Evolutionary conservation across 1,284 basidiomycete species (phyloP).

Genomic region (Paramarasmius palmivorus): DNA sequence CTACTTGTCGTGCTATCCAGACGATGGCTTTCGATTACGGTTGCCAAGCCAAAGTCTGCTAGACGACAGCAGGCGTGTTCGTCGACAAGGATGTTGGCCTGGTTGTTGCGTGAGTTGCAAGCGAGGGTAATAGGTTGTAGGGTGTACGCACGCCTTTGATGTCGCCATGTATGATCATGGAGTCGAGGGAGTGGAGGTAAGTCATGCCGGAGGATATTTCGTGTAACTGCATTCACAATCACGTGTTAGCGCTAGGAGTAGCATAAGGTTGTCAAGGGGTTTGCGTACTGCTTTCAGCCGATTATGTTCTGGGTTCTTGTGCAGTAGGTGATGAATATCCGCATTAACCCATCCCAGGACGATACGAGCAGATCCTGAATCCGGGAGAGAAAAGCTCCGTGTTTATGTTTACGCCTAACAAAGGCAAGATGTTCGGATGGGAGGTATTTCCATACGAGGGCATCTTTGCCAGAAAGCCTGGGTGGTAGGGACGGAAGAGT

Average conservation of each 20-base stretch:
- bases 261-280: not conserved
- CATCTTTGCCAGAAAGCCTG: conserved; percentile 15
- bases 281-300: conserved; percentile 2
- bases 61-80: not conserved
- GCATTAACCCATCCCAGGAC: conserved; percentile 16
- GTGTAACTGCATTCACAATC: not conserved
- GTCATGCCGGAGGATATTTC: not conserved
- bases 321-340: conserved; percentile 11
- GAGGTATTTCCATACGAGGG: conserved; percentile 15
- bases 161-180: not conserved
- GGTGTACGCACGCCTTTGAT: not conserved
- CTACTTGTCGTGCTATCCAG: not conserved
- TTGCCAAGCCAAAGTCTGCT: not conserved
- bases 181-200: not conserved
- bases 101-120: not conserved
- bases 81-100: conserved; percentile 1
- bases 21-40: too few species aligned
- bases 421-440: conserved; percentile 15
- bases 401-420: conserved; percentile 15
- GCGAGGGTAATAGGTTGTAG: too few species aligned
- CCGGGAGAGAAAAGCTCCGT: conserved; percentile 5
- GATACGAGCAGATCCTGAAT: conserved; percentile 14
- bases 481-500: too few species aligned
- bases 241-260: too few species aligned
- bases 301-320: conserved; percentile 10